These are phyloP conservation scores for Cercospora sp. DNA, from an alignment of 2,329 filamentous ascomycete genomes.

Conservation along the genomic window DNA sequence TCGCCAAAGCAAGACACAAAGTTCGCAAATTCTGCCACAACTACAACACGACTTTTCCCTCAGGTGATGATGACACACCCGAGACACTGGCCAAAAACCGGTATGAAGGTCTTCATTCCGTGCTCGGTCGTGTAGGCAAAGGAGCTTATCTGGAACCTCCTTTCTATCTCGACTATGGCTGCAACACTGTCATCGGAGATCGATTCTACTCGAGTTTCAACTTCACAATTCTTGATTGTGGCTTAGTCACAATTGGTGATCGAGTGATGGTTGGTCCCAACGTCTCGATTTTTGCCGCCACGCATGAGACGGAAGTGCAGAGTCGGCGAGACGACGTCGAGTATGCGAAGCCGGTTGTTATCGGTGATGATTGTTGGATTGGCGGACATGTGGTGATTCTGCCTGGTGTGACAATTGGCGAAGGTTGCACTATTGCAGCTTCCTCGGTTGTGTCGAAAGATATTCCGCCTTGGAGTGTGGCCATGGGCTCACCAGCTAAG, in stretches of 20 bases:
- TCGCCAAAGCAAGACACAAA: conserved; percentile 55
- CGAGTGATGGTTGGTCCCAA: conserved; percentile 56
- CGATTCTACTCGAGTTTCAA: conserved; percentile 66
- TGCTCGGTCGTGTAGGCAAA: conserved; percentile 32
- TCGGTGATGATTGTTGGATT: conserved; percentile 42
- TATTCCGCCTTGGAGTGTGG: conserved; percentile 31
- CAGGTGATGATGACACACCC: conserved; percentile 18
- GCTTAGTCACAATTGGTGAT: conserved; percentile 55
- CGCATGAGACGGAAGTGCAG: conserved; percentile 54
- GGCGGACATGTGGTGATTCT: conserved; percentile 30
- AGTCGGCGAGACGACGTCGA: conserved; percentile 52
- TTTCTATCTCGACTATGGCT: conserved; percentile 64
- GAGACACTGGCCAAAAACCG: conserved; percentile 13
- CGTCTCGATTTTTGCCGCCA: conserved; percentile 55
- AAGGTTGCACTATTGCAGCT: conserved; percentile 31
- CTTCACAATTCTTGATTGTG: conserved; percentile 55
- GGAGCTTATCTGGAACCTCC: conserved; percentile 61
- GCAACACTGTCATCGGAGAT: conserved; percentile 63
- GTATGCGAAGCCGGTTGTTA: conserved; percentile 51
- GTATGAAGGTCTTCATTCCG: conserved; percentile 16
- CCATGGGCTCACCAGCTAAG: conserved; percentile 29
- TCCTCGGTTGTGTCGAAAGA: conserved; percentile 27
- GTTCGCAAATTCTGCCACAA: conserved; percentile 59
- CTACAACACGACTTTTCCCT: conserved; percentile 60
- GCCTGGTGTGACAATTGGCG: conserved; percentile 30